A percentile compares a stretch with the other conserved stretches of the same genome.
phyloP scores from a whole-genome alignment of 169 alveolate species.

The Miamiensis avidus region DNA sequence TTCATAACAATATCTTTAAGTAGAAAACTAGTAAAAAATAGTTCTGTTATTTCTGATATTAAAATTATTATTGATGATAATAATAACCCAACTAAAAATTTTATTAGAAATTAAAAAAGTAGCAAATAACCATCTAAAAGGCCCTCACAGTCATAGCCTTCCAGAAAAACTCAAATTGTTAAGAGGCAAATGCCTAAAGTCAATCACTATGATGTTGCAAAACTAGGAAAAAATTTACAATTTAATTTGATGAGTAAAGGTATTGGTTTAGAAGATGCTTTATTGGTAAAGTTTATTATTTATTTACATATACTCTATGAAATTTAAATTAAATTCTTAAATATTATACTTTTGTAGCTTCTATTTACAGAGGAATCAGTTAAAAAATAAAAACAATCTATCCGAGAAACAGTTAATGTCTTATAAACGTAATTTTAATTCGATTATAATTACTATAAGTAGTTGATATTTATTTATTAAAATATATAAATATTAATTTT shows the following conservation, averaged over 20 bases:
- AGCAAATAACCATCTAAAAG: too few species aligned
- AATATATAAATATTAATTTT: not conserved
- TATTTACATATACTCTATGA: not conserved
- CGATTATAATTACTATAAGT: too few species aligned
- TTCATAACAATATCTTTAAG: not conserved
- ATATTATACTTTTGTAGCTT: not conserved
- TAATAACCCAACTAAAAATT: too few species aligned
- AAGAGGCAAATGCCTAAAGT: conserved; percentile 6
- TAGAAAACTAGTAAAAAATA: not conserved
- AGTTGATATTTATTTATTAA: not conserved
- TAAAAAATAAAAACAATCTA: not conserved
- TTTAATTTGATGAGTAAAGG: conserved; percentile 2
- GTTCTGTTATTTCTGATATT: not conserved
- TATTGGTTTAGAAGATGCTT: conserved; percentile 1
- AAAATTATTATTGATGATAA: too few species aligned
- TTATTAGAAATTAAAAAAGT: too few species aligned
- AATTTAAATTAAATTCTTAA: not conserved
- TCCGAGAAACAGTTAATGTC: not conserved
- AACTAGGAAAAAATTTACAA: conserved; percentile 10
- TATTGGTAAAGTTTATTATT: not conserved
- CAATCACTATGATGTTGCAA: conserved; percentile 11
- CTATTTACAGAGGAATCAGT: not conserved
- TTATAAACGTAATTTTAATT: not conserved
- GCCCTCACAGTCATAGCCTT: too few species aligned
- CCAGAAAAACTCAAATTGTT: not conserved